Conservation (phyloP, 2,329 filamentous ascomycete species). For the Leptographium lundbergii region DNA sequence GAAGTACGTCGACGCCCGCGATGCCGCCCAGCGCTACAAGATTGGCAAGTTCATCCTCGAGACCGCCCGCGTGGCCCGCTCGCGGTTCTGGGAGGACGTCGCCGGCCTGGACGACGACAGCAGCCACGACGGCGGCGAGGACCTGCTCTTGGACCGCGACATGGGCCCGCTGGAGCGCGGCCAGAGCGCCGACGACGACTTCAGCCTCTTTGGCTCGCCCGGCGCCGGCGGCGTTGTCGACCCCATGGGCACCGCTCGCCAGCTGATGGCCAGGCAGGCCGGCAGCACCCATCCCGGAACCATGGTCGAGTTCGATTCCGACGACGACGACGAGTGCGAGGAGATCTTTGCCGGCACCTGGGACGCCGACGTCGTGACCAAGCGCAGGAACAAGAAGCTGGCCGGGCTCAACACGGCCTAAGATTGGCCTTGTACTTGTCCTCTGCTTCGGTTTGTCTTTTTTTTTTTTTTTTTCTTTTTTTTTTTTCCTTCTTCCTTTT, state of each 20-base stretch:
- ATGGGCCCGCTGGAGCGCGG: no score
- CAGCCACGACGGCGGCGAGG: conserved; percentile 35
- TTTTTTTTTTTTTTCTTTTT: background rate
- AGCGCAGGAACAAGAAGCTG: conserved; percentile 28
- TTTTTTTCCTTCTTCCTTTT: no score
- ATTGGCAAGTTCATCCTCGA: conserved; percentile 57
- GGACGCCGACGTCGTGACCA: conserved; percentile 40
- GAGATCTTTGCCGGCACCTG: conserved; percentile 51
- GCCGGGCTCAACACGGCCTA: conserved; percentile 3
- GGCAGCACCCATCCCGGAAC: background rate
- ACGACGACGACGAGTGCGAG: conserved; percentile 54
- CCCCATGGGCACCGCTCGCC: background rate
- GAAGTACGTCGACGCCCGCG: conserved; percentile 55
- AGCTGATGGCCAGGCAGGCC: conserved; percentile 25
- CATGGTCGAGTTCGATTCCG: conserved; percentile 43
- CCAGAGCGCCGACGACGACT: background rate
- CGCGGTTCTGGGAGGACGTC: conserved; percentile 40
- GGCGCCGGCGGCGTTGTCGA: conserved; percentile 11
- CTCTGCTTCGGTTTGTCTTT: no score
- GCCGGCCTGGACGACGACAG: conserved; percentile 16
- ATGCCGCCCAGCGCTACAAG: conserved; percentile 50
- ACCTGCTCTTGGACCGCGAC: background rate
- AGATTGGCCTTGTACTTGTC: background rate
- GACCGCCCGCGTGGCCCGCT: conserved; percentile 40
- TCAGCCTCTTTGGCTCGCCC: conserved; percentile 8